Evolutionary conservation across 306 rosid genomes (phyloP).

Genomic region (Ochetophila trinervis): DNA sequence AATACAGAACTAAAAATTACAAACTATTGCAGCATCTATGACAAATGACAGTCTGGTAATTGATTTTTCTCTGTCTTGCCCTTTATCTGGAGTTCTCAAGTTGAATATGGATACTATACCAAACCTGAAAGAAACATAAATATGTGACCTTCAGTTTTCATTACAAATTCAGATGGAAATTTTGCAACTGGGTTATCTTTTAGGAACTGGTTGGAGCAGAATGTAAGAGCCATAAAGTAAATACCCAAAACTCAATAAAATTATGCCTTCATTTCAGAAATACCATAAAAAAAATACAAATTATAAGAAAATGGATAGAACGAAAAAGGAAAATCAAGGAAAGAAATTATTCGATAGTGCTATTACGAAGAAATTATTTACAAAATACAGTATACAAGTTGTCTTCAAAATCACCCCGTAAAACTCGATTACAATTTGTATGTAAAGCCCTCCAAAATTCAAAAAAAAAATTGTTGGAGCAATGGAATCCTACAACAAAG

Average conservation of each 20-base stretch:
- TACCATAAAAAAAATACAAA: neutral
- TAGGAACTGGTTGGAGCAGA: slow-evolving; percentile 4
- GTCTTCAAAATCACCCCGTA: slow-evolving; percentile 9
- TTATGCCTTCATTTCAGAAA: too few species aligned
- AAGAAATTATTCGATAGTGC: neutral
- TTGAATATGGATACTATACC: slow-evolving; percentile 23
- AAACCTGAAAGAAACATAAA: slow-evolving; percentile 30
- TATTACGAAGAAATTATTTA: slow-evolving; percentile 12
- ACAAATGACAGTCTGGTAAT: slow-evolving; percentile 28
- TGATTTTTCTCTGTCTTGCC: slow-evolving; percentile 19
- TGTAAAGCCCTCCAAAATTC: slow-evolving; percentile 19
- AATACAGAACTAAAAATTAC: slow-evolving; percentile 4
- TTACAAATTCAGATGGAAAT: too few species aligned
- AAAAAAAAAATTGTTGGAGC: slow-evolving; percentile 11
- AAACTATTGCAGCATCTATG: slow-evolving; percentile 23
- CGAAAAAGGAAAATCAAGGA: neutral
- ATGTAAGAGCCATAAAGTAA: slow-evolving; percentile 1
- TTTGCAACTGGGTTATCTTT: too few species aligned
- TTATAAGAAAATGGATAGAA: neutral
- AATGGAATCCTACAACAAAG: slow-evolving; percentile 3
- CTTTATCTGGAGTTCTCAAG: slow-evolving; percentile 27
- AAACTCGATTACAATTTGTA: slow-evolving; percentile 19
- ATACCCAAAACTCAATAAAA: too few species aligned
- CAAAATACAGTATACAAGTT: slow-evolving; percentile 24
- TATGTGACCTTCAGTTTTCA: neutral